Evolutionary conservation across 179 eudicot genomes (phyloP), one percentile per base, ranked within the genome.

Genomic region (Pouteria campechiana): DNA sequence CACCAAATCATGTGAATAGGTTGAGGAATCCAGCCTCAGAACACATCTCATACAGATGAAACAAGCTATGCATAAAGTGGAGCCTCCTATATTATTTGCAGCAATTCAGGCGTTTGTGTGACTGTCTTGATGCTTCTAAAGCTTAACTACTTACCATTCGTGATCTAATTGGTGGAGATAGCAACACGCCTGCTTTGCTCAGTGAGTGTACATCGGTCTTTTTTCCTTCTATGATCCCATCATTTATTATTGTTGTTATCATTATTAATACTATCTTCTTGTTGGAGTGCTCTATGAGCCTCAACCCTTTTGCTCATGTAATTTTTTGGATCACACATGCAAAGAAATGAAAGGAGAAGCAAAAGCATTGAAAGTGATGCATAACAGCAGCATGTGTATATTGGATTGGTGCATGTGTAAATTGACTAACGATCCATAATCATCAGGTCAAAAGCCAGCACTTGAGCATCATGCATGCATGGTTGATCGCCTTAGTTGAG

Each of bases 21-120:
- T 64, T 38, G 66, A 67, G 50, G 89, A 79, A 51, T 61, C 67
- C 63, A 79, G 83, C 68, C 71, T 87, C 17, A 58, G 79, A 68
- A 74, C 79, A 28, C 76, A 87, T 64, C 67, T 79, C 17, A 37
- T 83, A 65, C 96, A 86, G 57, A 58, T 70, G 36, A 70, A 52
- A 55, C 63, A 67, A 70, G 63, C 61, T 54, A 23, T 28, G 47
- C 50, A 55, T 47, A 72, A 42, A 48, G 50, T 50, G 36, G 60
- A 57, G 32, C 54, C 37, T 11, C 65, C 64, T 5, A 12, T 44
- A 40, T 53, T 47, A n/a, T n/a, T n/a, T n/a, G n/a, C n/a, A 60
- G 36, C 35, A 48, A 55, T 42, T 19, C 45, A 37, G 48, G 13
- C 50, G 38, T 15, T 16, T 7, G 9, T 38, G 7, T 32, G 37